These are phyloP conservation scores for Laguncularia racemosa DNA, from an alignment of 345 rosid genomes.

Conservation along the genomic window DNA sequence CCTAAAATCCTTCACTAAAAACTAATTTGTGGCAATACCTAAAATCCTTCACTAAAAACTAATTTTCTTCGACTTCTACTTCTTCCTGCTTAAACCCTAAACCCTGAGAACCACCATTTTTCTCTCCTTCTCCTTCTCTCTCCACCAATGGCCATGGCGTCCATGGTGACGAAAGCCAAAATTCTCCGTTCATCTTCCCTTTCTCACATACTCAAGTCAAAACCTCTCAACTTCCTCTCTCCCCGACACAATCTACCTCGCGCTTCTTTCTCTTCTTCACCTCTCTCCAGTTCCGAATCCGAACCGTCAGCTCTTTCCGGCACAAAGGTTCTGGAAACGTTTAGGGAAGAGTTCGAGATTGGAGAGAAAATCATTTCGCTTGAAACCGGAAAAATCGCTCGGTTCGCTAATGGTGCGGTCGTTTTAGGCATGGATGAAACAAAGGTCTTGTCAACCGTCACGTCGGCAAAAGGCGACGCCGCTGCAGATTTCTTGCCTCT, in stretches of 20 bases:
- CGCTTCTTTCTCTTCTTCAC: slow-evolving; percentile 23
- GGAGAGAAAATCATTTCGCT: slow-evolving; percentile 63
- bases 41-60: too few relatives aligned
- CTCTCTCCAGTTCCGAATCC: slow-evolving; percentile 25
- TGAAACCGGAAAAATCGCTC: slow-evolving; percentile 88
- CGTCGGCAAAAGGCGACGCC: slow-evolving; percentile 57
- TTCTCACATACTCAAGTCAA: slow-evolving; percentile 51
- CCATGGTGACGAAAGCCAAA: slow-evolving; percentile 45
- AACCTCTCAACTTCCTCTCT: slow-evolving; percentile 43
- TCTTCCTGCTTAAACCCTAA: slow-evolving; percentile 30
- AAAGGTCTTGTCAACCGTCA: slow-evolving; percentile 72
- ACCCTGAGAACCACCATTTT: slow-evolving; percentile 3
- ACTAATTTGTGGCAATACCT: too few relatives aligned
- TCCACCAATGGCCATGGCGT: slow-evolving; percentile 29
- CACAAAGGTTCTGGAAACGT: slow-evolving; percentile 58
- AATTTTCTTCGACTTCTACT: neutral
- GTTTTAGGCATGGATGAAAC: slow-evolving; percentile 73
- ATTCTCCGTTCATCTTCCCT: slow-evolving; percentile 30
- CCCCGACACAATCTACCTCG: slow-evolving; percentile 48
- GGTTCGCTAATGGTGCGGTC: slow-evolving; percentile 85
- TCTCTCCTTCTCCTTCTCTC: neutral
- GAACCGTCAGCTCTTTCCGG: slow-evolving; percentile 32
- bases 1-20: too few relatives aligned
- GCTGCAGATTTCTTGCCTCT: slow-evolving; percentile 75
- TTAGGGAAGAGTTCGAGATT: slow-evolving; percentile 76